Conservation (phyloP, 257 asterid species). For the Nicotiana tomentosiformis region DNA sequence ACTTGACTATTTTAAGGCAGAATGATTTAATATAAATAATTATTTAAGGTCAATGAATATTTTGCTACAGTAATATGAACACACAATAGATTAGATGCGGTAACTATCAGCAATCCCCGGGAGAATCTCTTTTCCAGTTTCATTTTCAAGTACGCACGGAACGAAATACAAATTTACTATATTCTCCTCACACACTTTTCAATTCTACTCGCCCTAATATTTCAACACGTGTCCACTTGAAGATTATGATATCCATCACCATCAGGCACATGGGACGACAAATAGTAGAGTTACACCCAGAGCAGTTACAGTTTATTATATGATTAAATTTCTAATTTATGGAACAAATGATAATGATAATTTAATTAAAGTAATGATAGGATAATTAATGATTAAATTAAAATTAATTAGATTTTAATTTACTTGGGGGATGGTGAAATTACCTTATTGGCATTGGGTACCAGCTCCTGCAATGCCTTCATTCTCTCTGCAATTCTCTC, state of each 20-base stretch:
- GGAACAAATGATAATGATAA: background rate
- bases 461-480: conserved; percentile 89
- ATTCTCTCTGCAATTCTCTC: conserved; percentile 98
- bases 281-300: background rate
- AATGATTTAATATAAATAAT: no score
- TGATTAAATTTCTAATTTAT: background rate
- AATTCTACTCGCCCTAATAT: background rate
- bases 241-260: background rate
- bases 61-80: background rate
- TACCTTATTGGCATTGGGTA: conserved; percentile 93
- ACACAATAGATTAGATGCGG: background rate
- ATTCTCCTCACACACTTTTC: background rate
- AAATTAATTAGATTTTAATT: background rate
- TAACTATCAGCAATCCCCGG: conserved; percentile 13
- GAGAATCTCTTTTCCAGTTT: conserved; percentile 6
- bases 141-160: conserved; percentile 25
- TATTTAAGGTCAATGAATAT: background rate
- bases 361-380: background rate
- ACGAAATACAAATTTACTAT: background rate
- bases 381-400: background rate
- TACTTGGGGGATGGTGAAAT: background rate
- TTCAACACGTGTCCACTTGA: background rate
- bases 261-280: background rate
- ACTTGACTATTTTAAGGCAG: no score
- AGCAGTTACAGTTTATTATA: background rate